phyloP scores from a whole-genome alignment of 75 land plant species.

The Cryptomeria japonica region DNA sequence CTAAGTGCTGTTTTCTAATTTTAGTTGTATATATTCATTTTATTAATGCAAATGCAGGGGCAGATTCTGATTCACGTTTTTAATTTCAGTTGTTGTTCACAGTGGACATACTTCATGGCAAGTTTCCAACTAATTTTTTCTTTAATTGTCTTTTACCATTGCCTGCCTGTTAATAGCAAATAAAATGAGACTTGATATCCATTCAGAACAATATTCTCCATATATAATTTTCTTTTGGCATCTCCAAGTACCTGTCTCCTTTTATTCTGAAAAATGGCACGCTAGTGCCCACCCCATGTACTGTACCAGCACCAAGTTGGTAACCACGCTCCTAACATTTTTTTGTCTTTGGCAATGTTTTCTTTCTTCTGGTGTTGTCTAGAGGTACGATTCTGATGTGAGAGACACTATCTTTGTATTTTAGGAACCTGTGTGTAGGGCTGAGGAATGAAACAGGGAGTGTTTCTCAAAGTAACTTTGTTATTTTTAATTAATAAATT shows the following conservation, averaged over 20 bases:
- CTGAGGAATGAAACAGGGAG: no score
- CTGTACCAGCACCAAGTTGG: no score
- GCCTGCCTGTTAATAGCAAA: background rate
- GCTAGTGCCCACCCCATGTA: no score
- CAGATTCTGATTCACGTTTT: background rate
- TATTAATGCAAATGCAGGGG: background rate
- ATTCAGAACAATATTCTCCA: background rate
- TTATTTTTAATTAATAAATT: background rate
- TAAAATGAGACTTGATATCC: background rate
- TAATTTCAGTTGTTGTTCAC: background rate
- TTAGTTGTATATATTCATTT: no score
- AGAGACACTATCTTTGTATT: background rate
- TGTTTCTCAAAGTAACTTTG: no score
- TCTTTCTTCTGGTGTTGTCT: background rate
- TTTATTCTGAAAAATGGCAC: no score
- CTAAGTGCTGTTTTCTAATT: no score
- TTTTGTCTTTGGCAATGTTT: background rate
- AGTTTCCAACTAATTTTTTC: no score
- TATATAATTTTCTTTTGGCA: no score
- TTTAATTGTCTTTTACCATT: background rate
- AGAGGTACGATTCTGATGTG: background rate
- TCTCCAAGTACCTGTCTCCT: no score
- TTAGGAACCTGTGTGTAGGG: background rate
- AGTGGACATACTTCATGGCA: background rate
- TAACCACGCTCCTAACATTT: no score